Evolutionary conservation across 2,329 filamentous ascomycete genomes (phyloP).

Genomic region (Cladorrhinum sp.): DNA sequence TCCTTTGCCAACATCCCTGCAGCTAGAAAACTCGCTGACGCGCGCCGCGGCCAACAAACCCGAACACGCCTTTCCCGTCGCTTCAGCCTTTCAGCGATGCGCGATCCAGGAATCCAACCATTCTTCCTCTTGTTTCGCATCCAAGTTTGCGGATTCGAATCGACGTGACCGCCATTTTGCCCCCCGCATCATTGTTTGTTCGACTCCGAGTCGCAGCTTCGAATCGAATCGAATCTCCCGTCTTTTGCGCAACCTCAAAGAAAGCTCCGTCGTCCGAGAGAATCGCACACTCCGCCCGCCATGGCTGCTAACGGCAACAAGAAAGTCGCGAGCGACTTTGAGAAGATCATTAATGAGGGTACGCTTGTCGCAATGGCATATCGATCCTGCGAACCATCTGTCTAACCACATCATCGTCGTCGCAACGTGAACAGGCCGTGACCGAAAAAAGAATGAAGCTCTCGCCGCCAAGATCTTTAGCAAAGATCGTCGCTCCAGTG

Average conservation of each 20-base stretch:
- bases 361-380: constrained; percentile 19
- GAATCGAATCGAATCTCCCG: not conserved
- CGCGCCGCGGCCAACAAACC: not conserved
- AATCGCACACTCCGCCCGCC: not conserved
- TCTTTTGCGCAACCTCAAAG: too few relatives aligned
- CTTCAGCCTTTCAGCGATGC: not conserved
- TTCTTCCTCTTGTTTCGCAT: not conserved
- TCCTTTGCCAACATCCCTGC: not conserved
- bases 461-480: constrained; percentile 72
- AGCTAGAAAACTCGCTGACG: not conserved
- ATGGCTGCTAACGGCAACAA: constrained; percentile 27
- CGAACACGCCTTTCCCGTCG: not conserved
- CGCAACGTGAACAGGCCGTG: constrained; percentile 46
- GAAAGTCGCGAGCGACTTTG: constrained; percentile 47
- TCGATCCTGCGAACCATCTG: not conserved
- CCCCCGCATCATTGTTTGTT: not conserved
- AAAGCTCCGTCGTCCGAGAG: not conserved
- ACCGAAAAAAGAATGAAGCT: constrained; percentile 67
- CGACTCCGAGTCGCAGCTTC: not conserved
- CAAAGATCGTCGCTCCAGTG: constrained; percentile 55
- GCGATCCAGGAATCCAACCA: not conserved
- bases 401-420: not conserved
- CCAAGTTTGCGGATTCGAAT: not conserved
- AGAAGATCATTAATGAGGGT: constrained; percentile 56
- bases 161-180: not conserved